Percentiles rank a stretch among this genome's conserved stretches.
These are phyloP conservation scores for Barnettozyma pratensis DNA, from an alignment of 805 yeast species.

Conservation along the genomic window DNA sequence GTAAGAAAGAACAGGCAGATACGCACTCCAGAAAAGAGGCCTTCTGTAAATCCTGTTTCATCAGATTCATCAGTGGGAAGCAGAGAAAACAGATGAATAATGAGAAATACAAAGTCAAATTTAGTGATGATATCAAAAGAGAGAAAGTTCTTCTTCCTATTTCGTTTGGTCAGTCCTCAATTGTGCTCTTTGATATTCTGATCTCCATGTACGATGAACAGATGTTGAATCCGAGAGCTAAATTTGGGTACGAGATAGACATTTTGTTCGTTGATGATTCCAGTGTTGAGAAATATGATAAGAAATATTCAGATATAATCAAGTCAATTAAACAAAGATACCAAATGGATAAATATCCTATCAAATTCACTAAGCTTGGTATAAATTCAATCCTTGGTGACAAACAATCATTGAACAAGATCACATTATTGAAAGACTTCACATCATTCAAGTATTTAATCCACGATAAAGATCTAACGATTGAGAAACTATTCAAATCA, in stretches of 20 bases:
- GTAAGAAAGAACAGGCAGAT: constrained; percentile 39
- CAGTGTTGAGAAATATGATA: constrained; percentile 15
- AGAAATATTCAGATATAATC: constrained; percentile 11
- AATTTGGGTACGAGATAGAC: constrained; percentile 59
- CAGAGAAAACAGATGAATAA: constrained; percentile 71
- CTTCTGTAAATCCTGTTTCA: constrained; percentile 65
- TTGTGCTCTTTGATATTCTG: constrained; percentile 65
- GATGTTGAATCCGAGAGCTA: constrained; percentile 50
- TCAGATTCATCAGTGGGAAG: constrained; percentile 68
- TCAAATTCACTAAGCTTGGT: constrained; percentile 36
- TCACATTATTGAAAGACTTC: constrained; percentile 29
- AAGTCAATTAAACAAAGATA: constrained; percentile 16
- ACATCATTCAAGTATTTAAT: constrained; percentile 8
- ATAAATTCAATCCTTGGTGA: constrained; percentile 36
- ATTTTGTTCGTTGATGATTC: constrained; percentile 45
- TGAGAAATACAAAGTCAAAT: constrained; percentile 70
- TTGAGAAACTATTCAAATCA: constrained; percentile 33
- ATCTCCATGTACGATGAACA: constrained; percentile 62
- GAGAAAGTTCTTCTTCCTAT: constrained; percentile 54
- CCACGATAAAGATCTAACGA: constrained; percentile 8
- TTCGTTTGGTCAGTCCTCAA: constrained; percentile 63
- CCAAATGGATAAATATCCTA: constrained; percentile 25
- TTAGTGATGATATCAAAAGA: constrained; percentile 36
- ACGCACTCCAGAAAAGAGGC: constrained; percentile 55
- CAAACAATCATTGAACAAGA: constrained; percentile 24